phyloP scores from a whole-genome alignment of 331 rosid species.

The Rosa hybrid region DNA sequence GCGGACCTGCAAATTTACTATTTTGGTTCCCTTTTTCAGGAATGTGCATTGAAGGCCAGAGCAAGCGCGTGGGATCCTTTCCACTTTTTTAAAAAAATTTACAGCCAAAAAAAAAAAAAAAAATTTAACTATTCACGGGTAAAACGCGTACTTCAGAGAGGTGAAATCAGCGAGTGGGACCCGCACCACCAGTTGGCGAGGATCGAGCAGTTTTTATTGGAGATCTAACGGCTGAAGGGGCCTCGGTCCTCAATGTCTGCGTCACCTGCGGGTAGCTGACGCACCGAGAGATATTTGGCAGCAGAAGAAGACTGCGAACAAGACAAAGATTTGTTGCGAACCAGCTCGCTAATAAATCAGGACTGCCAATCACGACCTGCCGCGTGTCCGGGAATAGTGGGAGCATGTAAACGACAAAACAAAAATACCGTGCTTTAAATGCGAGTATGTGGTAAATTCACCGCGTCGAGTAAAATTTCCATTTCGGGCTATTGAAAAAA shows the following conservation, averaged over 20 bases:
- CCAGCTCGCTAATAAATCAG: slow-evolving; percentile 38
- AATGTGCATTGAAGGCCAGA: not conserved
- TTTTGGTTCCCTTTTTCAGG: not conserved
- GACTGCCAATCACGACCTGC: not conserved
- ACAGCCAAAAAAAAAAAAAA: not conserved
- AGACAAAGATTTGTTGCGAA: slow-evolving; percentile 37
- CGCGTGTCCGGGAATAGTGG: slow-evolving; percentile 19
- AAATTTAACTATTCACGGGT: not conserved
- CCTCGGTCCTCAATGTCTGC: slow-evolving; percentile 11
- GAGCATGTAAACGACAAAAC: slow-evolving; percentile 28
- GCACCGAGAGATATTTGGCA: not conserved
- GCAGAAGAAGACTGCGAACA: not conserved
- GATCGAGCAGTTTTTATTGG: not conserved
- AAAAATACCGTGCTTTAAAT: not conserved
- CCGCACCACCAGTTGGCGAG: not conserved
- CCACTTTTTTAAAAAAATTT: not conserved
- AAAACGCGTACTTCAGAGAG: not conserved
- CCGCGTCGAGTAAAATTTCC: not conserved
- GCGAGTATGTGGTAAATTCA: not conserved
- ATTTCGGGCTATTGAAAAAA: not conserved
- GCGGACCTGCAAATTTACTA: not conserved
- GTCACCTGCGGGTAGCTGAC: slow-evolving; percentile 23
- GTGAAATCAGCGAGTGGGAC: slow-evolving; percentile 7
- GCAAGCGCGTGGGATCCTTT: not conserved
- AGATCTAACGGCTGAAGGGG: slow-evolving; percentile 24